A percentile compares a stretch with the other conserved stretches of the same genome.
These are phyloP conservation scores for Paspalum notatum DNA, from an alignment of 176 grass and related monocot species.

Conservation along the genomic window DNA sequence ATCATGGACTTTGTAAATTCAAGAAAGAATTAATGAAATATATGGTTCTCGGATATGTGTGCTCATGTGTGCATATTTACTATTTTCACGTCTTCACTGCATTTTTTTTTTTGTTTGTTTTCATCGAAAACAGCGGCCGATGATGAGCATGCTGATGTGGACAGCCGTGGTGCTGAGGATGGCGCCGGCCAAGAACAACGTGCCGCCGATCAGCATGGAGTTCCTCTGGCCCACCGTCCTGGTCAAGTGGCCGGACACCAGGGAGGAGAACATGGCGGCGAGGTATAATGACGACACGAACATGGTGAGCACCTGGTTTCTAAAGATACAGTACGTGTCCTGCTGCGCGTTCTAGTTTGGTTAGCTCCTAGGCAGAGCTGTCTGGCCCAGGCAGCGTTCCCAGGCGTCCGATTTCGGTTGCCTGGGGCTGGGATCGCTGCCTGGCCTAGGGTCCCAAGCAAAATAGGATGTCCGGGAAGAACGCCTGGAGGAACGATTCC, in stretches of 20 bases:
- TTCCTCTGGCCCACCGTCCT: slow-evolving; percentile 52
- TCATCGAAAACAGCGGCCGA: too few relatives aligned
- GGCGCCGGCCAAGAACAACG: slow-evolving; percentile 61
- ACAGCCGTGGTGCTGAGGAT: slow-evolving; percentile 61
- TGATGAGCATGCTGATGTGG: slow-evolving; percentile 80
- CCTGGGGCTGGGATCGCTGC: too few relatives aligned
- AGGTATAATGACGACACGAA: slow-evolving; percentile 89
- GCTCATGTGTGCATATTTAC: too few relatives aligned
- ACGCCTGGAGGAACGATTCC: slow-evolving; percentile 69
- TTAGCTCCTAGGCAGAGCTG: too few relatives aligned
- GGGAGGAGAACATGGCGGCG: slow-evolving; percentile 58
- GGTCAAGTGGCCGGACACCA: slow-evolving; percentile 62
- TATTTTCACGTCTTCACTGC: too few relatives aligned
- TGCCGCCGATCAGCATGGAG: slow-evolving; percentile 78
- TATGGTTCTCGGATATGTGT: too few relatives aligned
- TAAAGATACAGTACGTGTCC: slow-evolving; percentile 73
- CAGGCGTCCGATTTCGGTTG: too few relatives aligned
- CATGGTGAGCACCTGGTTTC: slow-evolving; percentile 62
- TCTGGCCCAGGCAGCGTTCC: too few relatives aligned
- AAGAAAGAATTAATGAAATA: too few relatives aligned
- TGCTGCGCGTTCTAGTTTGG: slow-evolving; percentile 46
- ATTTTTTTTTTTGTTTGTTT: too few relatives aligned
- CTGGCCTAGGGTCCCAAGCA: too few relatives aligned
- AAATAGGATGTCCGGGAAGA: slow-evolving; percentile 72
- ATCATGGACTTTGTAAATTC: too few relatives aligned